Percentiles rank a stretch among this genome's conserved stretches.
These are phyloP conservation scores for Amanita molliuscula DNA, from an alignment of 768 basidiomycete genomes.

Conservation along the genomic window DNA sequence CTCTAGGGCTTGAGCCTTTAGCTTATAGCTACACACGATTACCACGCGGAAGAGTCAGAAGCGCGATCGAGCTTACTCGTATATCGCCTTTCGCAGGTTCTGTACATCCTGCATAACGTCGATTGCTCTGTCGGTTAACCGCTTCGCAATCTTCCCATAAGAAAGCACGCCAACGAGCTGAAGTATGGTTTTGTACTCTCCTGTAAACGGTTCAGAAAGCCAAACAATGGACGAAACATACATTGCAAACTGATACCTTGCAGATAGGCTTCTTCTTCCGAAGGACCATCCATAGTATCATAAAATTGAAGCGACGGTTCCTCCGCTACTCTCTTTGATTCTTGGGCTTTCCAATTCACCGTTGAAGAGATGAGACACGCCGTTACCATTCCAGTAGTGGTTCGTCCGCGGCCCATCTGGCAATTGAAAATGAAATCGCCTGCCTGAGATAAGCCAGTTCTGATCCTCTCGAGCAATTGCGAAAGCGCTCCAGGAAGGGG, in stretches of 20 bases:
- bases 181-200: conserved; percentile 94
- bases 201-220: conserved; percentile 25
- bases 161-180: conserved; percentile 89
- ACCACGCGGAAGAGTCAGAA: conserved; percentile 1
- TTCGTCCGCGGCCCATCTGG: conserved; percentile 88
- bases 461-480: conserved; percentile 68
- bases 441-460: conserved; percentile 40
- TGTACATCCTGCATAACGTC: conserved; percentile 96
- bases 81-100: conserved; percentile 91
- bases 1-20: conserved; percentile 78
- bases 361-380: conserved; percentile 79
- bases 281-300: conserved; percentile 70
- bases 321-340: conserved; percentile 27
- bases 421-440: conserved; percentile 92
- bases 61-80: conserved; percentile 52
- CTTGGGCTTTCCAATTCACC: conserved; percentile 42
- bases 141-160: conserved; percentile 88
- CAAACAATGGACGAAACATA: background rate
- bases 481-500: conserved; percentile 83
- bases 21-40: conserved; percentile 58
- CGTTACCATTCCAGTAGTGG: conserved; percentile 94
- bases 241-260: conserved; percentile 41
- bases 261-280: conserved; percentile 82
- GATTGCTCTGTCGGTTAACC: conserved; percentile 77
- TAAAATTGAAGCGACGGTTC: conserved; percentile 32